These are phyloP conservation scores for Nicotiana tabacum DNA, from an alignment of 257 asterid genomes.

Conservation along the genomic window DNA sequence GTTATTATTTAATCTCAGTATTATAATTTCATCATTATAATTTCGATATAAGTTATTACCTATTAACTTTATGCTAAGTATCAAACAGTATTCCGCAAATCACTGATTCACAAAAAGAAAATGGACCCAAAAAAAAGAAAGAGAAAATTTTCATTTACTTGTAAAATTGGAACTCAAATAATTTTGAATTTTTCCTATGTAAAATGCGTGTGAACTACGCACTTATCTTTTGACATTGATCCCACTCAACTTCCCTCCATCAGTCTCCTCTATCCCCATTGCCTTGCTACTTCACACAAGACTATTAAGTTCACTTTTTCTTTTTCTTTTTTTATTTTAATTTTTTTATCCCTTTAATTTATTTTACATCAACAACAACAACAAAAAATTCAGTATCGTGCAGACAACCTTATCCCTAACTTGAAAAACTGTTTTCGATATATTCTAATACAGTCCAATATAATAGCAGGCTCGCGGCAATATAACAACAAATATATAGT, in stretches of 20 bases:
- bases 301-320: not conserved
- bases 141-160: not conserved
- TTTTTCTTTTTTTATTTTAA: no score
- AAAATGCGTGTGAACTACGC: slow-evolving; percentile 1
- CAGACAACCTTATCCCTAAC: no score
- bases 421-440: no score
- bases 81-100: not conserved
- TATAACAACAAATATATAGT: no score
- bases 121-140: not conserved
- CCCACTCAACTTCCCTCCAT: not conserved
- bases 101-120: not conserved
- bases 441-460: no score
- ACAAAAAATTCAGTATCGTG: no score
- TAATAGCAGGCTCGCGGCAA: no score
- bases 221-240: not conserved
- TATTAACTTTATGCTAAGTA: not conserved
- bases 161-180: not conserved
- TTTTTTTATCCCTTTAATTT: no score
- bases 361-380: no score
- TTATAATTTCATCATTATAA: no score
- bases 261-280: not conserved
- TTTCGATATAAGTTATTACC: no score
- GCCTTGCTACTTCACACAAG: not conserved
- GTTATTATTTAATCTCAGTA: no score
- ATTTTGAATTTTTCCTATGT: not conserved